Base-by-base conservation (phyloP, 441 rosid genomes). In the Pelargonium australe region DNA sequence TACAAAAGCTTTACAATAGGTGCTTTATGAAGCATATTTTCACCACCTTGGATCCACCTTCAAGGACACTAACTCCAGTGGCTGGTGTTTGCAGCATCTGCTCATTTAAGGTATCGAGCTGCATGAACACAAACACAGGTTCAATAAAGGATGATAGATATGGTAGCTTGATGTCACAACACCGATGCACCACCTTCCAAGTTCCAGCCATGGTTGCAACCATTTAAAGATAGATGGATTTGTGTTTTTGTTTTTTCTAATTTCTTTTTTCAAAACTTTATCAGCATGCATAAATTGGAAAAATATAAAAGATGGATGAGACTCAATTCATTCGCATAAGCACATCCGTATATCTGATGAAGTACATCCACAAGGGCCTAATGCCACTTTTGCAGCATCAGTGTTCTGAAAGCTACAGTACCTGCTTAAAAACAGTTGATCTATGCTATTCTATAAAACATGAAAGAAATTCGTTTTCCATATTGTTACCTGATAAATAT, bases 101-200 rank as follows among this genome's bases (percentile, higher is more conserved):
- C 85, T 94, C 97, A 70, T 94, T 91, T 76, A 87, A 72, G 68
- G 74, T 78, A 79, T 94, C 98, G 80, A 94, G 82, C 96, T 91
- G 87, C 85, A 81, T 14, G 20, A 68, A 57, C 34, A 76, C 45
- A 68, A 61, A 12, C 31, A 25, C 31, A 2, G 31, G 2, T 25
- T 25, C 31, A 25, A 25, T 1, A 25, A 25, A 25, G 31, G 3
- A 25, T 25, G 31, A 25, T 25, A 25, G 31, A 28, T 41, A 63
- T 44, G 7, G 11, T 55, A 69, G 63, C 25, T 37, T 34, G 64
- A 66, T 53, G 23, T 69, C 17, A 61, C 72, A 66, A 25, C 65
- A 62, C 14, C 65, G 28, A 12, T 47, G 53, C 53, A 3, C 53
- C 13, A 34, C 37, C 37, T 34, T 34, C 37, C 37, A 34, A 34